Base-by-base conservation (phyloP, 1,284 basidiomycete genomes). In the Cystobasidium slooffiae region DNA sequence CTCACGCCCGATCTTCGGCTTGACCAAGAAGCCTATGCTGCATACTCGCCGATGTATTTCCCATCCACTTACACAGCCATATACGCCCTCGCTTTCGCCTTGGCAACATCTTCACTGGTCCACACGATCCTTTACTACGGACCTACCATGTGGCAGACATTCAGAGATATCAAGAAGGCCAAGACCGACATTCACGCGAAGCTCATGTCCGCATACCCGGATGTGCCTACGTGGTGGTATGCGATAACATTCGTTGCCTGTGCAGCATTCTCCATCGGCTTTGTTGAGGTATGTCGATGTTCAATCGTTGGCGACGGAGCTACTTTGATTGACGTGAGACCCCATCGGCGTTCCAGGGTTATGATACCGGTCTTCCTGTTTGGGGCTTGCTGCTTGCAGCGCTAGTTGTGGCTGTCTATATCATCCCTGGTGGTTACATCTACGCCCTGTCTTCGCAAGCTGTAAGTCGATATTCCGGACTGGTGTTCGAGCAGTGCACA, bases 381-480 rank as follows among this genome's bases (percentile, higher is more conserved):
- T 97, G 93, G 91, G 89, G 88, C 12, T 82, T 94, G 49, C 22
- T 94, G 24, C 80, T 98, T 4, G 84, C 92, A 1, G 82, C 94
- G 10, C 61, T 88, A 16, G 83, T 99, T 41, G 91, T 93, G 0
- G 82, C 89, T 24, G 80, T 97, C 66, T 99, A 97, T 82, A 86
- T 94, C 75, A 82, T 99, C 5, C 96, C 96, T 0, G 88, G 89
- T 20, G 93, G 94, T 0, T 96, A 95, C 83, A 91, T 99, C 75
- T 96, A 86, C 80, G 95, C 95, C 9, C 90, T 96, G 88, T 94
- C 94, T 0, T 91, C 90, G n/a, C 90, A 93, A 81, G 86, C 87
- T 75, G 90, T 91, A 82, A 83, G 69, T 62, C 51, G 5, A 51
- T 20, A 56, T 14, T 0, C n/a, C 24, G 14, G 1, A 14, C 31